Conservation (phyloP, 352 stramenopile genomes). For the Pythium biforme region DNA sequence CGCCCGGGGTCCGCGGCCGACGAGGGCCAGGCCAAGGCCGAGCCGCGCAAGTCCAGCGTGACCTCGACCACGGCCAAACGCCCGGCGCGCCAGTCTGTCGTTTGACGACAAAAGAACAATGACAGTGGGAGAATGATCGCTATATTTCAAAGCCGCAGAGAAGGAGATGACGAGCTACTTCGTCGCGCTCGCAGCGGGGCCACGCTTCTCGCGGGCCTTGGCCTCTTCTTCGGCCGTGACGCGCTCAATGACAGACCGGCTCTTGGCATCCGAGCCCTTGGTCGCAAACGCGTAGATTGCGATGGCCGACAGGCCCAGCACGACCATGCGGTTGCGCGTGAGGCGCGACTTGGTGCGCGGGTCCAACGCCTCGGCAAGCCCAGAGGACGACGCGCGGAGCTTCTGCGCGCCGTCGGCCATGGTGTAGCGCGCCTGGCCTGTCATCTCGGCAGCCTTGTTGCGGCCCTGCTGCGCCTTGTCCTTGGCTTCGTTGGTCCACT, state of each 20-base stretch:
- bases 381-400: constrained; percentile 49
- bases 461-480: not conserved
- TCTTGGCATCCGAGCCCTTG: constrained; percentile 55
- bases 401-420: constrained; percentile 42
- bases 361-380: constrained; percentile 55
- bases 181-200: not conserved
- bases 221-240: constrained; percentile 49
- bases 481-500: constrained; percentile 3
- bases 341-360: constrained; percentile 36
- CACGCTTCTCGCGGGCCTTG: constrained; percentile 20
- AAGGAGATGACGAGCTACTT: too few species aligned
- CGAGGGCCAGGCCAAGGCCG: not conserved
- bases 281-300: constrained; percentile 79
- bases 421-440: constrained; percentile 28
- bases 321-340: constrained; percentile 57
- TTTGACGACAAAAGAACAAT: not conserved
- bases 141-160: too few species aligned
- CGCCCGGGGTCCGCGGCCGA: not conserved
- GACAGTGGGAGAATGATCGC: too few species aligned
- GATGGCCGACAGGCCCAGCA: constrained; percentile 58
- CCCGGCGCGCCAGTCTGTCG: constrained; percentile 8
- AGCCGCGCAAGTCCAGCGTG: constrained; percentile 4
- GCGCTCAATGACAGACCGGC: constrained; percentile 65
- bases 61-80: not conserved
- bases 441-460: constrained; percentile 2